A percentile compares a stretch with the other conserved stretches of the same genome.
Conservation (phyloP, 73 alveolate genomes). For the Symbiodinium pilosum region DNA sequence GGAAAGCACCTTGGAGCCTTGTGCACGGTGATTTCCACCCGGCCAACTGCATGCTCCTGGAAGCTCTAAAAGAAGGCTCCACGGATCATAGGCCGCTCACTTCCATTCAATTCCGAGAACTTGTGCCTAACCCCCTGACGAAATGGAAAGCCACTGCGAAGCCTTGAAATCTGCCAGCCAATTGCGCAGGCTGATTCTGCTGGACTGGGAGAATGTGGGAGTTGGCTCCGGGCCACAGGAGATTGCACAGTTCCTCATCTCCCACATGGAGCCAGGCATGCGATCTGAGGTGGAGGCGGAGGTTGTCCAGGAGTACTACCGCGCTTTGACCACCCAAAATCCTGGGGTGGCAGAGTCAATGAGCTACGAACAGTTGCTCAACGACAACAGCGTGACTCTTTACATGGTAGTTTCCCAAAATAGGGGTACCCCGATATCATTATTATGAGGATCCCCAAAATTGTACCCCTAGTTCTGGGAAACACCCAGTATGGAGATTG, state of each 20-base stretch:
- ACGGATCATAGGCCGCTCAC: not conserved
- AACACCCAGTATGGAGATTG: no score
- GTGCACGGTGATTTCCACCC: slow-evolving; percentile 91
- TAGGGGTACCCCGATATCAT: no score
- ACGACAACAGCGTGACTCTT: no score
- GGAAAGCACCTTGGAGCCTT: slow-evolving; percentile 58
- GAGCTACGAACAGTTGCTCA: slow-evolving; percentile 1
- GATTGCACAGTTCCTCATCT: slow-evolving; percentile 62
- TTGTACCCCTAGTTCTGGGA: no score
- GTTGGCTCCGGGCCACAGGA: slow-evolving; percentile 69
- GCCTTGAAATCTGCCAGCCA: no score
- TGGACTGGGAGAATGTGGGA: slow-evolving; percentile 91
- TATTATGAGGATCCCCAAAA: no score
- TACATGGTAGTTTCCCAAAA: no score
- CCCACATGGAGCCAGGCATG: slow-evolving; percentile 72
- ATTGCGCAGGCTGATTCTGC: not conserved
- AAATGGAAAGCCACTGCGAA: no score
- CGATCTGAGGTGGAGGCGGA: not conserved
- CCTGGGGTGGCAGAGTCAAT: slow-evolving; percentile 32
- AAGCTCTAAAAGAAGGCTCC: not conserved
- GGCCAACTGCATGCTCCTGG: slow-evolving; percentile 71
- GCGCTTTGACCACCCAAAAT: not conserved
- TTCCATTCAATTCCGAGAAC: not conserved
- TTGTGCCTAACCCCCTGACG: not conserved
- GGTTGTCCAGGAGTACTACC: slow-evolving; percentile 35